These are phyloP conservation scores for Citrullus amarus DNA, from an alignment of 306 rosid species.

Conservation along the genomic window DNA sequence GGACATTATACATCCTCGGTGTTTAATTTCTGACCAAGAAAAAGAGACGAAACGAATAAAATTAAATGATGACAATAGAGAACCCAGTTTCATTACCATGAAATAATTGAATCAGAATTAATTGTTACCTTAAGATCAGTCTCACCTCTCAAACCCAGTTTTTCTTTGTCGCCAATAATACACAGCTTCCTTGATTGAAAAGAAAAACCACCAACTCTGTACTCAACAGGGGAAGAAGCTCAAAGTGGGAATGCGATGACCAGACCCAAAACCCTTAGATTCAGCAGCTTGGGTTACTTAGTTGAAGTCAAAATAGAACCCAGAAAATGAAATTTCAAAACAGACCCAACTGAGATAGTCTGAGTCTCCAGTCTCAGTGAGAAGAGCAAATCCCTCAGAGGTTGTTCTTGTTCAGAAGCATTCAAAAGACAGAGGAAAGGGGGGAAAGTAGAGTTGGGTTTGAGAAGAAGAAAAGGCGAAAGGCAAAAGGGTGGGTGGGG, in stretches of 20 bases:
- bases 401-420: neutral
- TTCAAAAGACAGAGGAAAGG: neutral
- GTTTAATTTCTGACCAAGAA: neutral
- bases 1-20: neutral
- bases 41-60: conserved; percentile 3
- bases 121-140: neutral
- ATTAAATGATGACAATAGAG: neutral
- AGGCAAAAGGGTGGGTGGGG: too few relatives aligned
- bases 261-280: neutral
- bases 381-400: neutral
- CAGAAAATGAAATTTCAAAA: neutral
- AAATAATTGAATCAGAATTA: neutral
- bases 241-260: neutral
- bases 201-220: neutral
- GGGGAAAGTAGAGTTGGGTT: neutral
- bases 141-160: neutral
- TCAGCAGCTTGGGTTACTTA: neutral
- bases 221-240: neutral
- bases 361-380: neutral
- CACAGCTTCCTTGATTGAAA: conserved; percentile 1
- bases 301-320: neutral
- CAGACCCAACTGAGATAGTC: neutral
- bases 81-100: neutral
- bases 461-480: too few relatives aligned
- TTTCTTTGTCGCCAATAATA: neutral